These are phyloP conservation scores for Amanita phalloides DNA, from an alignment of 768 basidiomycete species.

Conservation along the genomic window DNA sequence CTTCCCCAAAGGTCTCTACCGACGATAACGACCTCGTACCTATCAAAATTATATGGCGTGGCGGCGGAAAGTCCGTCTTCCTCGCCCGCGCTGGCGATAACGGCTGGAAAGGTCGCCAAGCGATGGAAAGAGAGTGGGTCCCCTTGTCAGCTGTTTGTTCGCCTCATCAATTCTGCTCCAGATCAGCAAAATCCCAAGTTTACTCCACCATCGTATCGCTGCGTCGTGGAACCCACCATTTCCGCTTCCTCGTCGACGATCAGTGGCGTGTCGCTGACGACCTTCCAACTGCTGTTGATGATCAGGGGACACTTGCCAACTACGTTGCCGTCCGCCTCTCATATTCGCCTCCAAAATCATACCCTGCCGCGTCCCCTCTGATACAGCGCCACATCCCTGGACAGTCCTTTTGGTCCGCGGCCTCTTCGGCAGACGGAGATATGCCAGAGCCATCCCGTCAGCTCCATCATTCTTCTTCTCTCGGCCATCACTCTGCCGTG, in stretches of 20 bases:
- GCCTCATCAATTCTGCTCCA: constrained; percentile 10
- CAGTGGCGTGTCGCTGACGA: constrained; percentile 72
- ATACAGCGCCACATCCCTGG: constrained; percentile 16
- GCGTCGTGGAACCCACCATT: constrained; percentile 83
- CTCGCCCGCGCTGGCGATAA: constrained; percentile 67
- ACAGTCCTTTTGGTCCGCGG: constrained; percentile 31
- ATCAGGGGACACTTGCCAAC: constrained; percentile 90
- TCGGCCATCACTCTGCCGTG: constrained; percentile 15
- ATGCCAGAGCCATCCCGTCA: constrained; percentile 10
- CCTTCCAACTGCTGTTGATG: constrained; percentile 79
- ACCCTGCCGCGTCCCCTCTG: constrained; percentile 10
- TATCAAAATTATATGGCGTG: constrained; percentile 55
- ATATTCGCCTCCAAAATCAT: constrained; percentile 15
- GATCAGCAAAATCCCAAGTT: constrained; percentile 20
- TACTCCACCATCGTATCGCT: constrained; percentile 37
- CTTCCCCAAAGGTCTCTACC: constrained; percentile 3
- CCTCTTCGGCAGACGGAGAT: constrained; percentile 25
- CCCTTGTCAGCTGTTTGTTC: constrained; percentile 5
- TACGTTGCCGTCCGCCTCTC: constrained; percentile 64
- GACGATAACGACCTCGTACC: constrained; percentile 21
- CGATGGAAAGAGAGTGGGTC: constrained; percentile 56
- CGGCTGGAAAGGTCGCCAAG: constrained; percentile 61
- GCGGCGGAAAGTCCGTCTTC: constrained; percentile 51
- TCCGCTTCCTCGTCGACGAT: constrained; percentile 93
- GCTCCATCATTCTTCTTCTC: constrained; percentile 8